phyloP scores from a whole-genome alignment of 2,329 filamentous ascomycete genomes.

The Aspergillus spinulosporus region DNA sequence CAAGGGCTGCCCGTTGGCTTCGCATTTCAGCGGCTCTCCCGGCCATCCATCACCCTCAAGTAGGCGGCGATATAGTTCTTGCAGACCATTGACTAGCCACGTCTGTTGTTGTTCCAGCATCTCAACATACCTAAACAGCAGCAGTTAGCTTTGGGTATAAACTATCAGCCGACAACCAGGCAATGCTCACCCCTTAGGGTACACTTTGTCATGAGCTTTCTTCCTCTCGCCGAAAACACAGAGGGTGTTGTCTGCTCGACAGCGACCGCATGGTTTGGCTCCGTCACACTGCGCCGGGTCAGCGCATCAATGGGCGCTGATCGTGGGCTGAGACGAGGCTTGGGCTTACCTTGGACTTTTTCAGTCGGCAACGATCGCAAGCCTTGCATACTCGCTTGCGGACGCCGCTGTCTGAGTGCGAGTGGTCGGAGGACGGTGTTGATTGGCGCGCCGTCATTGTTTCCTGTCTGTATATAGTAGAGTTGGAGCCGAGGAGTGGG shows the following conservation, averaged over 20 bases:
- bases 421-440: slow-evolving; percentile 42
- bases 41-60: slow-evolving; percentile 57
- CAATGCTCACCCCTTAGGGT: slow-evolving; percentile 62
- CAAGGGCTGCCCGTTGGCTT: slow-evolving; percentile 56
- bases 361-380: slow-evolving; percentile 64
- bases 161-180: slow-evolving; percentile 14
- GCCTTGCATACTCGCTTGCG: slow-evolving; percentile 67
- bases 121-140: slow-evolving; percentile 57
- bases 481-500: background rate
- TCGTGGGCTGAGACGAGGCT: slow-evolving; percentile 2
- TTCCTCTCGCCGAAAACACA: slow-evolving; percentile 67
- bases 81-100: slow-evolving; percentile 61
- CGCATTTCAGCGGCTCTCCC: slow-evolving; percentile 54
- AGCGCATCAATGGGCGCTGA: slow-evolving; percentile 25
- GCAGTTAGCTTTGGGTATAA: slow-evolving; percentile 6
- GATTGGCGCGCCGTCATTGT: slow-evolving; percentile 44
- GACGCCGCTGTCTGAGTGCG: slow-evolving; percentile 48
- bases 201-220: slow-evolving; percentile 66
- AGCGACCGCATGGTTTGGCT: slow-evolving; percentile 60
- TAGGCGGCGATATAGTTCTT: slow-evolving; percentile 59
- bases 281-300: slow-evolving; percentile 56
- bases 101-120: slow-evolving; percentile 67
- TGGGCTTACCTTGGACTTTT: slow-evolving; percentile 62
- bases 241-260: slow-evolving; percentile 64
- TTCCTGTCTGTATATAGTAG: slow-evolving; percentile 18